Evolutionary conservation across 2,329 filamentous ascomycete genomes (phyloP).

Genomic region (Setomelanomma holmii): DNA sequence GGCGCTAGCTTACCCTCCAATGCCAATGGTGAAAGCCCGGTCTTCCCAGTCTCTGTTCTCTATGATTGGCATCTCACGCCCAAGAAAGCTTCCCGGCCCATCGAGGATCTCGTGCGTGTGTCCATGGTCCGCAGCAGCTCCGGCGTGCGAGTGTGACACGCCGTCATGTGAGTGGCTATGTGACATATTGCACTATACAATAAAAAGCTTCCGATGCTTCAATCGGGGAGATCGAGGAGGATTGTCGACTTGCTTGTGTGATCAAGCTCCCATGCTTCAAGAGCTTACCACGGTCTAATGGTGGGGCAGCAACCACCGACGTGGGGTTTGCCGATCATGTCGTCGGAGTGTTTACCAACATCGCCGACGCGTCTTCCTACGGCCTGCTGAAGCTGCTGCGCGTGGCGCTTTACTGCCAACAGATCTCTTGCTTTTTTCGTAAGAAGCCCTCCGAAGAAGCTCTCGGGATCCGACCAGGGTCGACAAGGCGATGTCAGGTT

Average conservation of each 20-base stretch:
- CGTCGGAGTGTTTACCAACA: not conserved
- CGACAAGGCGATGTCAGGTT: no score
- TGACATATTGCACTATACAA: slow-evolving; percentile 31
- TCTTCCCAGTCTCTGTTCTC: slow-evolving; percentile 88
- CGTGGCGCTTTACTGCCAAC: not conserved
- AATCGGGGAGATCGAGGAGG: not conserved
- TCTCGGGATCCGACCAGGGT: no score
- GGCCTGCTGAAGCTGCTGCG: not conserved
- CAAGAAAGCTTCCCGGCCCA: slow-evolving; percentile 87
- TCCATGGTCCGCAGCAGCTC: slow-evolving; percentile 74
- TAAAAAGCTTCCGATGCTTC: not conserved
- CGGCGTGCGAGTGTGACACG: slow-evolving; percentile 57
- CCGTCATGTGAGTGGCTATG: slow-evolving; percentile 44
- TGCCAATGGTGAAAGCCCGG: slow-evolving; percentile 94
- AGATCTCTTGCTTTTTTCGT: not conserved
- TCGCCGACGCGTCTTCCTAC: not conserved
- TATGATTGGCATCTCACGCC: slow-evolving; percentile 91
- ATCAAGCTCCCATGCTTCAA: slow-evolving; percentile 7
- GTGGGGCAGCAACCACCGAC: slow-evolving; percentile 26
- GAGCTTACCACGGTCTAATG: slow-evolving; percentile 19
- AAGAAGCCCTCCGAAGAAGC: no score
- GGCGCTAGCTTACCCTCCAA: slow-evolving; percentile 78
- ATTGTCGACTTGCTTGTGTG: not conserved
- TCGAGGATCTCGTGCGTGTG: slow-evolving; percentile 96
- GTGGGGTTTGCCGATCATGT: slow-evolving; percentile 22